phyloP scores from a whole-genome alignment of 2,329 filamentous ascomycete species.

The Aspergillus sp. region DNA sequence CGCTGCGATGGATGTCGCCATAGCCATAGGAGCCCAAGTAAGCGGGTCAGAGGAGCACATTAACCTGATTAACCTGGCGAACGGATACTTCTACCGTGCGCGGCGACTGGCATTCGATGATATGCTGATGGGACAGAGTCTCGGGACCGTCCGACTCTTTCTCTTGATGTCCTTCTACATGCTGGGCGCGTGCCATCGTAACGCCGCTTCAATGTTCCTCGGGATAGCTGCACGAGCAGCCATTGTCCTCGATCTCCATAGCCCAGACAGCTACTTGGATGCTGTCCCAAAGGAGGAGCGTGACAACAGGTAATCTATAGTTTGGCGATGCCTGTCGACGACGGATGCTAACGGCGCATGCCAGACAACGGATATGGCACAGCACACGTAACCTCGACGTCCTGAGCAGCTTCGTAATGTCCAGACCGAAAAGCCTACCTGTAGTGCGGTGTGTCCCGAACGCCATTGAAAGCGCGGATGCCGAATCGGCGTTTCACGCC shows the following conservation, averaged over 20 bases:
- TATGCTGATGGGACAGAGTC: slow-evolving; percentile 26
- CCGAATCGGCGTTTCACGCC: not conserved
- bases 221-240: slow-evolving; percentile 59
- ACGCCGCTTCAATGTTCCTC: slow-evolving; percentile 62
- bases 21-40: not conserved
- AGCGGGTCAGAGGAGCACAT: not conserved
- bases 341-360: not conserved
- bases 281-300: not conserved
- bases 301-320: too few relatives aligned
- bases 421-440: not conserved
- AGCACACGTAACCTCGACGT: not conserved
- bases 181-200: slow-evolving; percentile 57
- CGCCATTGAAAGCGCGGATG: not conserved
- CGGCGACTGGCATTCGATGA: not conserved
- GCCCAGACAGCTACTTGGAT: slow-evolving; percentile 32
- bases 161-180: slow-evolving; percentile 60
- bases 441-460: not conserved
- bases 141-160: slow-evolving; percentile 54
- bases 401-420: not conserved
- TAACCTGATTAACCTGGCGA: not conserved
- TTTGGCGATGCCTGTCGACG: too few relatives aligned
- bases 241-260: slow-evolving; percentile 56
- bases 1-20: not conserved
- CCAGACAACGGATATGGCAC: not conserved
- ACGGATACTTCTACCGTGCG: not conserved